Evolutionary conservation across 2,329 filamentous ascomycete species (phyloP).

Genomic region (Exophiala alcalophila): DNA sequence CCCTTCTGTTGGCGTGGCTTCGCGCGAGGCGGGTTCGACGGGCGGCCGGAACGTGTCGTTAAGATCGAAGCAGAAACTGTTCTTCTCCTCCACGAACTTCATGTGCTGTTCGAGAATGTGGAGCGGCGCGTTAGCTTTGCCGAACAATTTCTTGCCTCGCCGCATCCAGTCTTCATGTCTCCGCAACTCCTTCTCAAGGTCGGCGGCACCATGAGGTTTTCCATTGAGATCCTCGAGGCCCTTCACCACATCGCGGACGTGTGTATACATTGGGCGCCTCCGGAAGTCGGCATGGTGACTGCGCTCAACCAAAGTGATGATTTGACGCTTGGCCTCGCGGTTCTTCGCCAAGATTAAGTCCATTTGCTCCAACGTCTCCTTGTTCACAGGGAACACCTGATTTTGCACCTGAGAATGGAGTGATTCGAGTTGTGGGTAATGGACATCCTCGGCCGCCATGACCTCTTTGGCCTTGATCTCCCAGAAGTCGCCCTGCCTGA

Average conservation of each 20-base stretch:
- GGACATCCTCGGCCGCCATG: conserved; percentile 84
- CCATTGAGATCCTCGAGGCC: conserved; percentile 85
- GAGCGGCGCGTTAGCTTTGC: conserved; percentile 93
- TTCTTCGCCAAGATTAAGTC: conserved; percentile 95
- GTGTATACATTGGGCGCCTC: conserved; percentile 79
- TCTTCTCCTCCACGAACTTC: conserved; percentile 86
- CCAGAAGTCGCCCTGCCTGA: conserved; percentile 77
- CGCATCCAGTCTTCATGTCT: conserved; percentile 99
- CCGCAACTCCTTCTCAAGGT: conserved; percentile 91
- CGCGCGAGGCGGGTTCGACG: conserved; percentile 85
- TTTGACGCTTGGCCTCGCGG: conserved; percentile 85
- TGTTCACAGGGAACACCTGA: conserved; percentile 67
- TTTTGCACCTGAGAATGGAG: conserved; percentile 74
- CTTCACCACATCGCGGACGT: conserved; percentile 87
- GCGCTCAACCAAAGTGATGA: conserved; percentile 74
- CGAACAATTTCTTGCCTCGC: conserved; percentile 94
- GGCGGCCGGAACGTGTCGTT: conserved; percentile 84
- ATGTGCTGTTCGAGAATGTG: conserved; percentile 95
- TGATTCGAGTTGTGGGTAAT: conserved; percentile 92
- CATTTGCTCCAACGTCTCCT: conserved; percentile 74
- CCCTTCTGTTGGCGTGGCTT: conserved; percentile 61
- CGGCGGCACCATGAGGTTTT: conserved; percentile 84
- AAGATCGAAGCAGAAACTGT: conserved; percentile 86
- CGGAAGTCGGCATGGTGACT: conserved; percentile 72
- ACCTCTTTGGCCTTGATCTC: conserved; percentile 89